Conservation (phyloP, 2,329 filamentous ascomycete species). For the Gremmenia infestans region DNA sequence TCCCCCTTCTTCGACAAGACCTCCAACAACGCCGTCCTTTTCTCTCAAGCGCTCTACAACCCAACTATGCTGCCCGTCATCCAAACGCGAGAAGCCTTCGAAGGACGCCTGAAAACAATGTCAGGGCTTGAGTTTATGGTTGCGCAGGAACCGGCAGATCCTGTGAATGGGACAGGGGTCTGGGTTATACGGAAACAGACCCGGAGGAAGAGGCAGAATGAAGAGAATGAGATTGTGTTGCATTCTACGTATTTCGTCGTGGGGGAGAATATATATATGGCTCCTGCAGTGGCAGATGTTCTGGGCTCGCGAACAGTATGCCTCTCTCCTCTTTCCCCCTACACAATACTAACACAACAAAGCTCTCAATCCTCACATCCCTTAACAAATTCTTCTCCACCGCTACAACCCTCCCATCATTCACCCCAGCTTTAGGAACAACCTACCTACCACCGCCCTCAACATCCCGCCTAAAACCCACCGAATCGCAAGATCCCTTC, state of each 20-base stretch:
- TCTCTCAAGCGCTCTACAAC: slow-evolving; percentile 58
- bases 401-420: slow-evolving; percentile 30
- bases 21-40: slow-evolving; percentile 62
- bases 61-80: slow-evolving; percentile 52
- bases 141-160: slow-evolving; percentile 59
- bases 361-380: slow-evolving; percentile 25
- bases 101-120: slow-evolving; percentile 58
- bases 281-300: slow-evolving; percentile 55
- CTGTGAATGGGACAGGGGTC: slow-evolving; percentile 57
- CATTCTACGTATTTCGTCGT: slow-evolving; percentile 60
- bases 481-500: slow-evolving; percentile 16
- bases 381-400: slow-evolving; percentile 31
- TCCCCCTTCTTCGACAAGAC: slow-evolving; percentile 65
- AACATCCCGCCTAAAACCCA: slow-evolving; percentile 13
- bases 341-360: slow-evolving; percentile 4
- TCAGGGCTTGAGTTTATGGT: slow-evolving; percentile 63
- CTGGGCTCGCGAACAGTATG: slow-evolving; percentile 54
- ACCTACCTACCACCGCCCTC: slow-evolving; percentile 29
- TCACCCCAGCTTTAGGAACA: slow-evolving; percentile 48
- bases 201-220: slow-evolving; percentile 49
- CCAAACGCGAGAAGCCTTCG: slow-evolving; percentile 57
- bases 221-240: slow-evolving; percentile 55
- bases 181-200: slow-evolving; percentile 68
- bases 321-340: slow-evolving; percentile 6
- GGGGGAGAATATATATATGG: slow-evolving; percentile 63